Percentiles rank a stretch among this genome's conserved stretches.
These are phyloP conservation scores for Crepidotus variabilis DNA, from an alignment of 768 basidiomycete species.

Conservation along the genomic window DNA sequence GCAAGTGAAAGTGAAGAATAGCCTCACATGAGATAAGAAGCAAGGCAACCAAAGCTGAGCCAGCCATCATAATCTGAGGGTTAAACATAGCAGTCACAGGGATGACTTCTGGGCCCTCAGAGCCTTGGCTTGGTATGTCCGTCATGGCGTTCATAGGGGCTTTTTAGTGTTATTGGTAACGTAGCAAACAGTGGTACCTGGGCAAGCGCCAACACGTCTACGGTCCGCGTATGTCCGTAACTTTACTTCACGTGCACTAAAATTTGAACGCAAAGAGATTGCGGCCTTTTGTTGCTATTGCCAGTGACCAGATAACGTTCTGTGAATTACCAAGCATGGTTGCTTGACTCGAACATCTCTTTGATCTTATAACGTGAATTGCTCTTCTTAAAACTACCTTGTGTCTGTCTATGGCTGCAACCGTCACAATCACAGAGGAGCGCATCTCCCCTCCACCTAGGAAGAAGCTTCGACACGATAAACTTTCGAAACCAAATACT, in stretches of 20 bases:
- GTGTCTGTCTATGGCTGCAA: slow-evolving; percentile 26
- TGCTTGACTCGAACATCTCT: no score
- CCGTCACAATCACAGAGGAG: slow-evolving; percentile 23
- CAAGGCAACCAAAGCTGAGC: slow-evolving; percentile 41
- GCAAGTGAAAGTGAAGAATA: background rate
- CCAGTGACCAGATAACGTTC: no score
- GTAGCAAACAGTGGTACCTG: no score
- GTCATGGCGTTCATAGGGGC: slow-evolving; percentile 6
- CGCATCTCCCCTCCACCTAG: slow-evolving; percentile 29
- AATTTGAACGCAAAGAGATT: no score
- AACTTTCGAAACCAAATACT: slow-evolving; percentile 13
- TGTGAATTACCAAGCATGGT: no score
- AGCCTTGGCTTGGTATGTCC: slow-evolving; percentile 12
- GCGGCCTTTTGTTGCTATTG: no score
- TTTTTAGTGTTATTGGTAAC: no score
- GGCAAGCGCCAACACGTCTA: no score
- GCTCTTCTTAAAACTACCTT: slow-evolving; percentile 33
- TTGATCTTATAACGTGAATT: no score
- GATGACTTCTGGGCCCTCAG: slow-evolving; percentile 30
- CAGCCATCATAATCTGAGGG: slow-evolving; percentile 33
- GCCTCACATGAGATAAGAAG: slow-evolving; percentile 41
- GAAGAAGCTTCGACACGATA: slow-evolving; percentile 44
- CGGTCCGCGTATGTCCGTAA: no score
- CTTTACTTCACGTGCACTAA: no score
- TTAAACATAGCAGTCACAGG: slow-evolving; percentile 32